Conservation (phyloP, 139 green algal species). For the Coelastrella sp. region DNA sequence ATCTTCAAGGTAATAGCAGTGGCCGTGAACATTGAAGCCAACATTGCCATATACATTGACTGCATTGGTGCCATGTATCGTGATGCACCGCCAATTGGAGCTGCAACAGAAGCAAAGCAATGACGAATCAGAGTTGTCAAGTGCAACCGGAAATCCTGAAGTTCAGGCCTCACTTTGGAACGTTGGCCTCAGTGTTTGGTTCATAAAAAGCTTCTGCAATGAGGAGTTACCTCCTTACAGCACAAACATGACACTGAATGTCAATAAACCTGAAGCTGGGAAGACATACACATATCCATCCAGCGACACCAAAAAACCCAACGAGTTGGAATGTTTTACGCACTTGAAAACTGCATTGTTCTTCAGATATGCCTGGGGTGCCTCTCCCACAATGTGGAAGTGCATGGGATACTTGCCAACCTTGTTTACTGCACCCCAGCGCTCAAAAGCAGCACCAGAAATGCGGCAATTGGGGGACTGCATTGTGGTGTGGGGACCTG, state of each 20-base stretch:
- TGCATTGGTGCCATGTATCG: constrained; percentile 42
- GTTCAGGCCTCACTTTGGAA: not conserved
- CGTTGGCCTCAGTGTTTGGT: not conserved
- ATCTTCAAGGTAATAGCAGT: constrained; percentile 69
- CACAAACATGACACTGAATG: no score
- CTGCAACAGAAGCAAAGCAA: constrained; percentile 20
- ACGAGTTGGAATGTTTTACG: not conserved
- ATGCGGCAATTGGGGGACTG: constrained; percentile 40
- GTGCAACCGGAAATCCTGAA: no score
- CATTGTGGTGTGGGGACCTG: constrained; percentile 39
- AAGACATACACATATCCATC: not conserved
- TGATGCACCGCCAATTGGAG: constrained; percentile 41
- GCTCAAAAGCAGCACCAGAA: constrained; percentile 37
- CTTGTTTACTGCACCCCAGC: constrained; percentile 57
- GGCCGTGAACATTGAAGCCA: constrained; percentile 44
- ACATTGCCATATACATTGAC: constrained; percentile 22
- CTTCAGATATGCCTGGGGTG: constrained; percentile 40
- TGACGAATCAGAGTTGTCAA: not conserved
- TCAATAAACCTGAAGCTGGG: no score
- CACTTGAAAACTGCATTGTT: constrained; percentile 58
- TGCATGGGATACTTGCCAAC: constrained; percentile 62
- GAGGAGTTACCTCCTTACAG: no score
- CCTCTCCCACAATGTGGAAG: constrained; percentile 58
- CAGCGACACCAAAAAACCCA: not conserved
- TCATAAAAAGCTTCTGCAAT: no score